These are phyloP conservation scores for Starmerella vaccinii DNA, from an alignment of 805 yeast species.

Conservation along the genomic window DNA sequence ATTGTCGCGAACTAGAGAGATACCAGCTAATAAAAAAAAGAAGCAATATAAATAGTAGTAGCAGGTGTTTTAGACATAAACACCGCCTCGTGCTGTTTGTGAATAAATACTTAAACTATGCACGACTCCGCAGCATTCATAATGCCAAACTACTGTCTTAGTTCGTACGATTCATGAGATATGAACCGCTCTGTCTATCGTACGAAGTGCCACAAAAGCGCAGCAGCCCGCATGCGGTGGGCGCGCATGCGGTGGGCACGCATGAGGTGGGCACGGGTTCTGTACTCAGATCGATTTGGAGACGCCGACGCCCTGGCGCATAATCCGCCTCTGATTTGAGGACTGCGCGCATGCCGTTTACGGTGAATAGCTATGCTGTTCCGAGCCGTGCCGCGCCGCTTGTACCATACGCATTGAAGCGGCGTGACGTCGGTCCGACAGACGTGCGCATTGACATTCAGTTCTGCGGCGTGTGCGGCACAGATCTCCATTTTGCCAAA, in stretches of 20 bases:
- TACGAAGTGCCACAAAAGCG: too few species aligned
- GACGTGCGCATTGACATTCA: constrained; percentile 30
- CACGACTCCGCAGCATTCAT: too few species aligned
- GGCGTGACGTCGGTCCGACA: constrained; percentile 22
- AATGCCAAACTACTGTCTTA: too few species aligned
- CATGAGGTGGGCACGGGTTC: constrained; percentile 1
- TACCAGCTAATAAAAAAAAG: neutral
- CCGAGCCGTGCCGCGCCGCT: neutral
- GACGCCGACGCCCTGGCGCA: neutral
- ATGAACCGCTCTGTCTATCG: too few species aligned
- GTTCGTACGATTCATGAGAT: too few species aligned
- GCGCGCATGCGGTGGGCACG: too few species aligned
- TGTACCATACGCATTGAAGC: constrained; percentile 13
- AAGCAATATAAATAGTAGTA: too few species aligned
- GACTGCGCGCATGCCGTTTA: neutral
- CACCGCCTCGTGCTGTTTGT: too few species aligned
- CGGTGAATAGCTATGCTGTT: neutral
- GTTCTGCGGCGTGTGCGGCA: constrained; percentile 43
- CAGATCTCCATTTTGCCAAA: constrained; percentile 44
- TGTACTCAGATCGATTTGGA: neutral
- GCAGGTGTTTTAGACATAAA: too few species aligned
- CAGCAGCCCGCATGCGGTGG: too few species aligned
- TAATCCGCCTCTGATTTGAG: neutral
- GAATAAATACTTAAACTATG: too few species aligned
- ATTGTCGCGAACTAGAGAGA: neutral